Evolutionary conservation across 2,329 filamentous ascomycete species (phyloP), one percentile per base, ranked within the genome.

Genomic region (Diaporthe citrichinensis): DNA sequence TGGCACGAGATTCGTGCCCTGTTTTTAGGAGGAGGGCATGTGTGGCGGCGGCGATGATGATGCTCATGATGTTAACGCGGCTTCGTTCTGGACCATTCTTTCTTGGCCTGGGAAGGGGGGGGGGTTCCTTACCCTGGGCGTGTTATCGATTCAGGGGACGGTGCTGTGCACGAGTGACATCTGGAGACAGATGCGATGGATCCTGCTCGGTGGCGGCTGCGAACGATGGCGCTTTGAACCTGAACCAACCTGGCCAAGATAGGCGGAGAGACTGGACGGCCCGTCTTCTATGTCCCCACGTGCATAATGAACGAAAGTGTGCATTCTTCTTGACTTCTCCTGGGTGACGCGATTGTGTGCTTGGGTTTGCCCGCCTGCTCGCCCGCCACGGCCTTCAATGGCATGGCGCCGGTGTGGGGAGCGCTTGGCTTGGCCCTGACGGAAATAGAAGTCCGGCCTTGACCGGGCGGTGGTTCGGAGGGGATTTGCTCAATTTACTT

Each of bases 361-460:
- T 53, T 68, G 46, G 65, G 23, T 53, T 44, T 31, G 57, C 57
- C 57, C 8, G 61, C 28, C 41, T 20, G 59, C 28, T 25, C 25
- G 65, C 31, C 41, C 17, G 41, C 25, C 8, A 31, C 65, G 46
- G 65, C 20, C 65, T 25, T 68, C 23, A 10, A 28, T 68, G 34
- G 31, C 46, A 39, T 51, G 46, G 65, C 31, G 23, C 23, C 65
- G 65, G 46, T 20, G 23, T 34, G 34, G 44, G 31, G 65, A 39
- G 65, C 25, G 44, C 62, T 51, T 67, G 44, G 28, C 46, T 68
- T 67, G 61, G 61, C 61, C 39, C 34, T 9, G n/a, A 51, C 65
- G 31, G 65, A 68, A 68, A 68, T 68, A 68, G 65, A 68, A 68
- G 46, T 53, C 65, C 46, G 65, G 46, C 65, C 46, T 68, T 68